Base-by-base conservation (phyloP, 1,139 yeast species). In the Zhuliangozyma parablackwelliae region DNA sequence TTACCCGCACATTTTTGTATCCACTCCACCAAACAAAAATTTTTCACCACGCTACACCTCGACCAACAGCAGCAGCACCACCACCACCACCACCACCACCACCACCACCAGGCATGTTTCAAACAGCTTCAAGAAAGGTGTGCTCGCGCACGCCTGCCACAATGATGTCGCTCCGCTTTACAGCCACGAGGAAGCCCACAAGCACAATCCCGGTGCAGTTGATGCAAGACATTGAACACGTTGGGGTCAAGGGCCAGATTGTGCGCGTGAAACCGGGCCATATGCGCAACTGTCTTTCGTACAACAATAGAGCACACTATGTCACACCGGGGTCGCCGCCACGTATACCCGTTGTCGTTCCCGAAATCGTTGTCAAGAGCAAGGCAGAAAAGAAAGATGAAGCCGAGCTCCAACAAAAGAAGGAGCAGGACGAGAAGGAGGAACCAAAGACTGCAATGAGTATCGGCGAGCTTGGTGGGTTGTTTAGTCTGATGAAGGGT, bases 201-300 rank as follows among this genome's bases (percentile, higher is more conserved):
- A 11, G 7, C 11, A 9, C 7, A n/a, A 26, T 26, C 8, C 12
- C 71, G 26, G 89, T 89, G 7, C 97, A 89, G 61, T 67, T 88
- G 26, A 67, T 87, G 44, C 72, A 70, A 50, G 86, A 85, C 51
- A 72, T 80, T 53, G 75, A 79, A 28, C 72, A 71, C 9, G 59
- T 78, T 40, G 88, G 87, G n/a, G 65, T 61, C 30, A 57, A 57
- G 34, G 96, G 96, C 24, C 84, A 89, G 62, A 70, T 89, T 32
- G 72, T 85, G 21, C 65, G 74, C 29, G 96, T 88, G n/a, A 73
- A 78, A 43, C 87, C 95, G 26, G 86, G 92, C 12, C 70, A 77
- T 42, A 89, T 89, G 96, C 76, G 92, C 57, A 86, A 85, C 61
- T 76, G 66, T 50, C 71, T 89, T 40, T 88, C 88, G 51, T 75